A percentile compares a stretch with the other conserved stretches of the same genome.
These are phyloP conservation scores for Atalantia buxifolia DNA, from an alignment of 345 rosid genomes.

Conservation along the genomic window DNA sequence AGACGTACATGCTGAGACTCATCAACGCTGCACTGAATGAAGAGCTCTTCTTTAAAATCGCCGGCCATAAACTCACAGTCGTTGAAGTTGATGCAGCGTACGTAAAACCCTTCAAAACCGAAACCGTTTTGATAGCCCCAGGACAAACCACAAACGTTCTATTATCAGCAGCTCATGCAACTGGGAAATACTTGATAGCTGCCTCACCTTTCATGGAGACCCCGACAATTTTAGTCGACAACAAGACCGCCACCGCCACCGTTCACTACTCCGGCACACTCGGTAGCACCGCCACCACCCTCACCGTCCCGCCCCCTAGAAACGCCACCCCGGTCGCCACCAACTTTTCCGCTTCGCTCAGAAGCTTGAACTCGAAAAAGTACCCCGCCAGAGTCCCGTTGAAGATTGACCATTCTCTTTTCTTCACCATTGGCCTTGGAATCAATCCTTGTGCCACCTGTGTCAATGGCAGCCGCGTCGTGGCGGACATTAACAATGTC, in stretches of 20 bases:
- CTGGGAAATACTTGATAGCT: constrained; percentile 58
- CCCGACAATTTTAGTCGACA: constrained; percentile 49
- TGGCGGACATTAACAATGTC: constrained; percentile 70
- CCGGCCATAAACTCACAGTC: constrained; percentile 74
- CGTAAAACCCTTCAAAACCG: constrained; percentile 69
- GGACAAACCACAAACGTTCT: constrained; percentile 85
- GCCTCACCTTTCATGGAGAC: constrained; percentile 85
- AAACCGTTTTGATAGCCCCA: constrained; percentile 60
- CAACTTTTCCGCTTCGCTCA: constrained; percentile 38
- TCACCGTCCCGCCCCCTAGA: constrained; percentile 43
- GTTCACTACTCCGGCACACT: constrained; percentile 59
- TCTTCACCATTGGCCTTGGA: constrained; percentile 73
- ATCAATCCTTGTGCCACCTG: constrained; percentile 69
- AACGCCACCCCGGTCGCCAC: constrained; percentile 66
- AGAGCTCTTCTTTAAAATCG: constrained; percentile 82
- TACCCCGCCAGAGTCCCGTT: constrained; percentile 71
- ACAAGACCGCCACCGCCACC: constrained; percentile 66
- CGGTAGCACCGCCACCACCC: constrained; percentile 29
- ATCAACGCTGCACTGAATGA: constrained; percentile 88
- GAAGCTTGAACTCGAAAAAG: constrained; percentile 60
- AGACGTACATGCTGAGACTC: constrained; percentile 70
- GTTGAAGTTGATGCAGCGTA: constrained; percentile 86
- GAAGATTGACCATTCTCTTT: constrained; percentile 54
- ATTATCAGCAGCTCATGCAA: constrained; percentile 33
- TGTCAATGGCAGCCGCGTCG: constrained; percentile 52